Evolutionary conservation across 441 rosid genomes (phyloP), one percentile per base, ranked within the genome.

Genomic region (Brassica hybrid): DNA sequence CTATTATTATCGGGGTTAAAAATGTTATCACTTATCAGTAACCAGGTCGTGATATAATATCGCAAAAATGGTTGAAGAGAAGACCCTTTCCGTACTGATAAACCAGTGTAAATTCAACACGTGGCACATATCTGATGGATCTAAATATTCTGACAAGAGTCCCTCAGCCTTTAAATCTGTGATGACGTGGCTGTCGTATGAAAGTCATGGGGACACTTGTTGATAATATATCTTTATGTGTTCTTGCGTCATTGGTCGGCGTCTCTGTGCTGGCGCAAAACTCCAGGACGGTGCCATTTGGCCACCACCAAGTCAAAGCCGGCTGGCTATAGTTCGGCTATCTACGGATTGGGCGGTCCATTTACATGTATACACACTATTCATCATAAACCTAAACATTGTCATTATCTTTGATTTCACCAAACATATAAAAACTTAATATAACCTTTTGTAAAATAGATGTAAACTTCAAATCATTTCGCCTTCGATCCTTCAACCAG

Each of bases 181-280:
- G 45, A 38, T 78, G 77, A 78, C 81, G 81, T 62, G 78, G 60
- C 43, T n/a, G 25, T 62, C 32, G 41, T 27, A 25, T 23, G 69
- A 71, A 67, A 78, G 38, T 52, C 67, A 50, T 72, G 58, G 64
- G 54, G 69, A 72, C 73, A 78, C 64, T 59, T 66, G 77, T 50
- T 23, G 81, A 66, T 59, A 45, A 59, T 0, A 30, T 5, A 60
- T 16, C 21, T 2, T 67, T n/a, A n/a, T 60, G 77, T 72, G 73
- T 72, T 60, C 2, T 41, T 78, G 4, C 34, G n/a, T 72, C 81
- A 72, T 67, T 78, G 81, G 77, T 12, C 81, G 74, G 66, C 60
- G 69, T 57, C 36, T 62, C 58, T 67, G 74, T 9, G 78, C 70
- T 72, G 78, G 60, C 78, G 3, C 7, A 21, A 6, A 62, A 38